Conservation (phyloP, 495 filamentous ascomycete species). For the Penicillium cataractarum region DNA sequence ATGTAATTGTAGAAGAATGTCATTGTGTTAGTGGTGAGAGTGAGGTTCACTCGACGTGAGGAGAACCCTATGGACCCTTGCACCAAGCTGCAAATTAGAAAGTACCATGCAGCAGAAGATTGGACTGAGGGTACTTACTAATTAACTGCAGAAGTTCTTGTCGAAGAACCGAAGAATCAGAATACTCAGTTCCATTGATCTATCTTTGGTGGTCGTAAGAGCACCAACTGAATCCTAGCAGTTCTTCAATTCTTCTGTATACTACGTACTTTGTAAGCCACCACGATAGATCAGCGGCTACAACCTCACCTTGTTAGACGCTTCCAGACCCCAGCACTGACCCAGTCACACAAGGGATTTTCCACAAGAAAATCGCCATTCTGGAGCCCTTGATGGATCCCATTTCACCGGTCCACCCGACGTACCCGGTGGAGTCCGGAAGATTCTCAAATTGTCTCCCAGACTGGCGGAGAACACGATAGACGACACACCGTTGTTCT, state of each 20-base stretch:
- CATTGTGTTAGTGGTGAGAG: not conserved
- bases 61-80: not conserved
- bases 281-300: not conserved
- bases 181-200: not conserved
- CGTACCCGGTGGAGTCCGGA: not conserved
- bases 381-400: slow-evolving; percentile 7
- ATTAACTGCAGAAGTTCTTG: not conserved
- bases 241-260: not conserved
- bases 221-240: not conserved
- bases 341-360: not conserved
- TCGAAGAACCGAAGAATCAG: not conserved
- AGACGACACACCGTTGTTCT: not conserved
- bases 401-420: not conserved
- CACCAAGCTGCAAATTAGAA: not conserved
- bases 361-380: not conserved
- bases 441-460: not conserved
- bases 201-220: no score
- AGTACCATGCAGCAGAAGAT: not conserved
- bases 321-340: not conserved
- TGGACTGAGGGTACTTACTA: not conserved
- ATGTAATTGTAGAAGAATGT: not conserved
- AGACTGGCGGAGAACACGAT: not conserved
- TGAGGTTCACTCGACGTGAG: not conserved
- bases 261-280: not conserved
- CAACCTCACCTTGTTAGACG: not conserved